These are phyloP conservation scores for Zygotorulaspora danielsina DNA, from an alignment of 805 yeast genomes.

Conservation along the genomic window DNA sequence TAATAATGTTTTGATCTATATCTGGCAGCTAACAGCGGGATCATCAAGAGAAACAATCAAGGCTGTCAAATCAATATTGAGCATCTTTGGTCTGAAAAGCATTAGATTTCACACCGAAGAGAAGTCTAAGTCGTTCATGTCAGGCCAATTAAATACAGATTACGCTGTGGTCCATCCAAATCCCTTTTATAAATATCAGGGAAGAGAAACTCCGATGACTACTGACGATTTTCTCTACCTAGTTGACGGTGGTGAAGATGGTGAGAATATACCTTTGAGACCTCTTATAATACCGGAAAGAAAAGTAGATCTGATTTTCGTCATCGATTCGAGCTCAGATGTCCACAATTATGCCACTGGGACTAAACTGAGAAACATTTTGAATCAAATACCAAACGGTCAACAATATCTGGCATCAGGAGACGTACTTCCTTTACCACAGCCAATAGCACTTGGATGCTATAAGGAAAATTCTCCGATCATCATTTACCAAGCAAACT, in stretches of 20 bases:
- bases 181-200: slow-evolving; percentile 46
- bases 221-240: slow-evolving; percentile 38
- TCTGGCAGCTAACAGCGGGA: slow-evolving; percentile 40
- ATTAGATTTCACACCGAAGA: slow-evolving; percentile 2
- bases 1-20: slow-evolving; percentile 48
- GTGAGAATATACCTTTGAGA: slow-evolving; percentile 63
- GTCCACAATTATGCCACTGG: slow-evolving; percentile 56
- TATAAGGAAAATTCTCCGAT: slow-evolving; percentile 44
- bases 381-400: slow-evolving; percentile 17
- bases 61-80: slow-evolving; percentile 35
- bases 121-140: slow-evolving; percentile 4
- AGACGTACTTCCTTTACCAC: slow-evolving; percentile 31
- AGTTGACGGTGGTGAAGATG: slow-evolving; percentile 80
- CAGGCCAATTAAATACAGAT: slow-evolving; percentile 33
- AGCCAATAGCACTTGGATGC: slow-evolving; percentile 84
- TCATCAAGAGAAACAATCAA: slow-evolving; percentile 34
- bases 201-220: slow-evolving; percentile 23
- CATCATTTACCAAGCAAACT: slow-evolving; percentile 49
- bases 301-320: slow-evolving; percentile 57
- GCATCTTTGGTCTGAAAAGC: slow-evolving; percentile 23
- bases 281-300: slow-evolving; percentile 63
- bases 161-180: slow-evolving; percentile 60
- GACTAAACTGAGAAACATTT: slow-evolving; percentile 42
- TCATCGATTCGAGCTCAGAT: slow-evolving; percentile 58
- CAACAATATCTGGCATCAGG: slow-evolving; percentile 20